Evolutionary conservation across 495 filamentous ascomycete genomes (phyloP), one percentile per base, ranked within the genome.

Genomic region (Tuber indicum): DNA sequence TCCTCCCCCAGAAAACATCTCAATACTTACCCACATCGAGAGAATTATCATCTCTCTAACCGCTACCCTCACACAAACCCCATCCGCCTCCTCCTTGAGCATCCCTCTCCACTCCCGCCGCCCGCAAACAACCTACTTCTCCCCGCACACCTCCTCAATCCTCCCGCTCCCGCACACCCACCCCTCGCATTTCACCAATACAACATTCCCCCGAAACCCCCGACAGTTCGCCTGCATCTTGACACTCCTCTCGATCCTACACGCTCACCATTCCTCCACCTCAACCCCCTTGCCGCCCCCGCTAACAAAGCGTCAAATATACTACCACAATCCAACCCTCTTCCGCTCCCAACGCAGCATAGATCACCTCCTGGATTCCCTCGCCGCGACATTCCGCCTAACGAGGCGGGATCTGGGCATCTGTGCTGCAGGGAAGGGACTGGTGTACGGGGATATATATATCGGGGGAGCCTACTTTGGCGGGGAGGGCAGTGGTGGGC

Each of bases 271-370:
- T 19, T 66, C 32, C 58, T 19, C 26, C 58, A 32, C 58, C 26
- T 75, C 43, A 8, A 75, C 97, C 14, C 4, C 58, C 26, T 58
- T 4, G 23, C 41, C 16, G 47, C 49, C 41, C 42, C 41, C 72
- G 26, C 52, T 52, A 16, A 82, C 81, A 43, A 82, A 82, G 58
- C 70, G 96, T 81, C 94, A 96, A 77, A 92, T 99, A 21, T 99
- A 93, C 84, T 99, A 99, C 83, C 91, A 92, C 75, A 89, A 97
- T 79, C 91, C 92, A 0, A 88, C 89, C 62, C 88, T 96, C 1
- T 99, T 98, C 84, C 87, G 87, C 58, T 91, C 87, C 42, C 96
- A 98, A 81, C 80, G 81, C 23, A 88, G 91, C 8, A 93, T 98
- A 0, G 90, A 98, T 81, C 84, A 85, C 2, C 89, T 94, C 76